These are phyloP conservation scores for Eucalyptus viminalis DNA, from an alignment of 345 rosid species.

Conservation along the genomic window DNA sequence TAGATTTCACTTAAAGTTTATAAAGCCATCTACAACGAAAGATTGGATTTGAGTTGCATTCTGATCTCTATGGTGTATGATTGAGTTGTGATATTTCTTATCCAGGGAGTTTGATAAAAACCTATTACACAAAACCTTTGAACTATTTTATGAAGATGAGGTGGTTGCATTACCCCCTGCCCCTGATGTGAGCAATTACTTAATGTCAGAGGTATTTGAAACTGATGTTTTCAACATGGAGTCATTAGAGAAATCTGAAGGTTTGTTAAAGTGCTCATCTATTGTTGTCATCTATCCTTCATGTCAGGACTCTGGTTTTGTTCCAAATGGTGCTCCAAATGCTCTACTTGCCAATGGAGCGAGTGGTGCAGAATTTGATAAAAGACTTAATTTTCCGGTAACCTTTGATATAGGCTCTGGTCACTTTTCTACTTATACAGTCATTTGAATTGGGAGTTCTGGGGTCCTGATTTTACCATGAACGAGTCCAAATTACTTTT, in stretches of 20 bases:
- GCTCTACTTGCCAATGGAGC: conserved; percentile 61
- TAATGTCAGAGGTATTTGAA: conserved; percentile 70
- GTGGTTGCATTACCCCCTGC: conserved; percentile 56
- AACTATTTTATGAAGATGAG: conserved; percentile 78
- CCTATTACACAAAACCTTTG: conserved; percentile 53
- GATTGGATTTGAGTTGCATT: neutral
- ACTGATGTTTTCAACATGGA: neutral
- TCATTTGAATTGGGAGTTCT: neutral
- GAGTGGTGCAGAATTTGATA: conserved; percentile 61
- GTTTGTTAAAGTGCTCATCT: neutral
- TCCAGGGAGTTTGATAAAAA: conserved; percentile 92
- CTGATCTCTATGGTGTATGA: neutral
- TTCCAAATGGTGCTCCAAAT: conserved; percentile 43
- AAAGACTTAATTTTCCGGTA: conserved; percentile 47
- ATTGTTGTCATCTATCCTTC: neutral
- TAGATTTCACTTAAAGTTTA: neutral
- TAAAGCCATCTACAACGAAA: neutral
- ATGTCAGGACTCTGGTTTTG: conserved; percentile 61
- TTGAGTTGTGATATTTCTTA: neutral
- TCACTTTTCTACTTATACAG: neutral
- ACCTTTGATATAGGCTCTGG: conserved; percentile 1
- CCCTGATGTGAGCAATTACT: conserved; percentile 93
- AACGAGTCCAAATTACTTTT: too few relatives aligned
- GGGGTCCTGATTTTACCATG: neutral
- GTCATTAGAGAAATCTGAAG: neutral